These are phyloP conservation scores for Phaeosphaeria sp. DNA, from an alignment of 2,329 filamentous ascomycete species.

Conservation along the genomic window DNA sequence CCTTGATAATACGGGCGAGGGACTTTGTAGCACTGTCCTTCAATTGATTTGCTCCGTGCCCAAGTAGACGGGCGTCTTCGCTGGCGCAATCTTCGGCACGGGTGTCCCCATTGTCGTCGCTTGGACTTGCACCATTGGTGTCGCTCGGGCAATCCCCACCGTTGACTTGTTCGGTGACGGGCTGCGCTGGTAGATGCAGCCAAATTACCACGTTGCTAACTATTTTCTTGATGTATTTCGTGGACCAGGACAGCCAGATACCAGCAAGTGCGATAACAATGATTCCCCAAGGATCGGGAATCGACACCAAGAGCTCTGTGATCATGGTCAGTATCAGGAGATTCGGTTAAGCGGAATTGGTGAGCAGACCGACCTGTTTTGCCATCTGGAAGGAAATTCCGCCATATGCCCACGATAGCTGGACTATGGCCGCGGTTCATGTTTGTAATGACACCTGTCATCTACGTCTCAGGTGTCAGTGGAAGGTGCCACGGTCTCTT, in stretches of 20 bases:
- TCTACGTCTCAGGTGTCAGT: not conserved
- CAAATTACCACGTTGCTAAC: not conserved
- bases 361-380: not conserved
- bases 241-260: constrained; percentile 3
- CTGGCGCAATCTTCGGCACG: not conserved
- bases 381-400: not conserved
- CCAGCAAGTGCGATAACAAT: not conserved
- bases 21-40: not conserved
- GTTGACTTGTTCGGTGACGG: not conserved
- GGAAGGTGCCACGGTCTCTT: not conserved
- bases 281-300: constrained; percentile 1
- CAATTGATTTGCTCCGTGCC: not conserved
- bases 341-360: not conserved
- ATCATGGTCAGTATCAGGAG: not conserved
- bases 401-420: constrained; percentile 2
- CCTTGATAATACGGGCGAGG: not conserved
- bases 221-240: constrained; percentile 4
- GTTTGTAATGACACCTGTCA: not conserved
- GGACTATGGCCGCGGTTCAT: not conserved
- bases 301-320: not conserved
- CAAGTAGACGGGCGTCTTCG: not conserved
- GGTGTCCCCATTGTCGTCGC: not conserved
- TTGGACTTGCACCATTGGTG: not conserved
- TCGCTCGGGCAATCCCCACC: no score
- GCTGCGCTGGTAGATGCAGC: not conserved